Conservation (phyloP, 495 filamentous ascomycete genomes). For the Penicillium diatomitis region DNA sequence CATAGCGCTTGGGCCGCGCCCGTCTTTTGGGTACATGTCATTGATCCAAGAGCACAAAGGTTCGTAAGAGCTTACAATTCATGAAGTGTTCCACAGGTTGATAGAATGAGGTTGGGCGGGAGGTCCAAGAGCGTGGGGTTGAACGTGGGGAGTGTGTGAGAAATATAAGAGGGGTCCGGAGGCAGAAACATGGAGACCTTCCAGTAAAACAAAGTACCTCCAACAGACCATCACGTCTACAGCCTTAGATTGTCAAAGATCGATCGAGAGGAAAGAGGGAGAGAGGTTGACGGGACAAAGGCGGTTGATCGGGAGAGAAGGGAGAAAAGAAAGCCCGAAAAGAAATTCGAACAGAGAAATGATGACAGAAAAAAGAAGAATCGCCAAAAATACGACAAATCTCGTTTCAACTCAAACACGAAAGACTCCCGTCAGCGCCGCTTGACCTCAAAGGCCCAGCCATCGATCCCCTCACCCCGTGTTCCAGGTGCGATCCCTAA, state of each 20-base stretch:
- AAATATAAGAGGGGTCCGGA: too few species aligned
- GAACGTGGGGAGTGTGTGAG: too few species aligned
- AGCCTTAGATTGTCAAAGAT: not conserved
- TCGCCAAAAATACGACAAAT: constrained; percentile 4
- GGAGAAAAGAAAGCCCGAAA: not conserved
- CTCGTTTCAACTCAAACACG: not conserved
- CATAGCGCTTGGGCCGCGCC: constrained; percentile 8
- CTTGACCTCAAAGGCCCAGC: constrained; percentile 87
- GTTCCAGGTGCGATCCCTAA: constrained; percentile 68
- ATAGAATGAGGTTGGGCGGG: not conserved
- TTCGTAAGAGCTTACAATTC: constrained; percentile 16
- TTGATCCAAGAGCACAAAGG: constrained; percentile 6
- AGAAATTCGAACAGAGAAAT: not conserved
- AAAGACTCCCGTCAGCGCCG: constrained; percentile 45
- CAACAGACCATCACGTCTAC: constrained; percentile 8
- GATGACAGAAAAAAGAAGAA: not conserved
- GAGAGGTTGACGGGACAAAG: not conserved
- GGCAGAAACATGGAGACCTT: not conserved
- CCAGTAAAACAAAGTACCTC: constrained; percentile 5
- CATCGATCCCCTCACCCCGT: constrained; percentile 88
- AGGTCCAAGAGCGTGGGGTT: too few species aligned
- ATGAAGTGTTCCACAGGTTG: not conserved
- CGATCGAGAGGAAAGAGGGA: not conserved
- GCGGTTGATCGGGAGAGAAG: not conserved
- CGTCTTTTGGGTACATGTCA: constrained; percentile 3